Conservation (phyloP, 768 basidiomycete species). For the Tulasnella sp. region DNA sequence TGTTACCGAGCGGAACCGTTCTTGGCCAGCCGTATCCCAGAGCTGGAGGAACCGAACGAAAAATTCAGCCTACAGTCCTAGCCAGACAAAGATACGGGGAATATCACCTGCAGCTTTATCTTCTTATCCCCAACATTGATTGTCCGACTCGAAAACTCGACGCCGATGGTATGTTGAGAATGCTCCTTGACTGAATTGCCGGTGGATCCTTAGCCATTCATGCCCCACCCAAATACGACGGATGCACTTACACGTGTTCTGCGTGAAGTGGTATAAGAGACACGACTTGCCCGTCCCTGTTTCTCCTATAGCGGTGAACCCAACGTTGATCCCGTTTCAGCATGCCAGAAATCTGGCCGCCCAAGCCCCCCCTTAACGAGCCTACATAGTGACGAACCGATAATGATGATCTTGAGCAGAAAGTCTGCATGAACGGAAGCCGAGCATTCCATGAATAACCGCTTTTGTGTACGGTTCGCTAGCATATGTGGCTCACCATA, state of each 20-base stretch:
- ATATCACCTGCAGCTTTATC: conserved; percentile 83
- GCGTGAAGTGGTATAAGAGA: conserved; percentile 90
- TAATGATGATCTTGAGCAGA: conserved; percentile 96
- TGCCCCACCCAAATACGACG: background rate
- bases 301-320: conserved; percentile 53
- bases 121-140: conserved; percentile 89
- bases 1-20: conserved; percentile 90
- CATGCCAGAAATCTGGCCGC: background rate
- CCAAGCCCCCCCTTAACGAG: background rate
- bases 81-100: background rate
- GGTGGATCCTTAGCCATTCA: background rate
- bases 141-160: conserved; percentile 93
- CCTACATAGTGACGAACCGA: conserved; percentile 47
- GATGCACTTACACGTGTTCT: conserved; percentile 73
- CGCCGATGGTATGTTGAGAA: conserved; percentile 96
- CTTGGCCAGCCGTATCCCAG: conserved; percentile 97
- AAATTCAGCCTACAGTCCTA: conserved; percentile 2
- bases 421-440: conserved; percentile 55
- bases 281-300: conserved; percentile 97
- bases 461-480: background rate
- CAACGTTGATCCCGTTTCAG: background rate
- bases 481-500: conserved; percentile 53
- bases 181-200: conserved; percentile 75
- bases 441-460: background rate
- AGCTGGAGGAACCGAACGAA: conserved; percentile 42